Base-by-base conservation (phyloP, 306 rosid species). In the Cercis canadensis region DNA sequence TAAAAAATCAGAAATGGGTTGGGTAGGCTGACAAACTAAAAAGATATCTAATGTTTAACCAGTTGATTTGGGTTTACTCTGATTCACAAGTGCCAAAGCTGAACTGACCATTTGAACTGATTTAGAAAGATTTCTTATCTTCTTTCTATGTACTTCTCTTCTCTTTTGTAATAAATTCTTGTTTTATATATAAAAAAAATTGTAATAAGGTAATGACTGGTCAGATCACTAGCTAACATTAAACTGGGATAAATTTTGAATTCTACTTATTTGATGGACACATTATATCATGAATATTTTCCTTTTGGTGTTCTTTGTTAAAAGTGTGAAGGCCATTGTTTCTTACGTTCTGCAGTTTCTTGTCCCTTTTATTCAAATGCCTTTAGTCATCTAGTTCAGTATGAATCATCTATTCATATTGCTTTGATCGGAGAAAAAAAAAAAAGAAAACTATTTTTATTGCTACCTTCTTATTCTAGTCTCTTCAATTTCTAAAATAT, bases 401-500 rank as follows among this genome's bases (percentile, higher is more conserved):
- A 57, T 67, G 37, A 73, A 60, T 7, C 31, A 49, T 16, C 32
- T 14, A 56, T 66, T 36, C 29, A 24, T 24, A 24, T 24, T 24
- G 29, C 29, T 24, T 24, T 24, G 3, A 24, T 24, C 1, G 29
- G 29, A n/a, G 29, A 24, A 24, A 24, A 24, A 24, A 24, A 24
- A 24, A 24, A 24, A 24, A 24, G 3, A 24, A 24, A 24, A 24
- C 29, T 24, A 1, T 24, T 24, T 16, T 36, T 62, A 51, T 33
- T 59, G 15, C 41, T 61, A 44, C 37, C 10, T 53, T 70, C 54
- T 32, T 54, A 31, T 15, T 51, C 24, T 18, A 32, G 46, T 44
- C 59, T 67, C 64, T 53, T 60, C 55, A 11, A 36, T 67, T 63
- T 54, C 64, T 72, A 40, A 59, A 46, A 66, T 44, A 53, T 79